Evolutionary conservation across 805 yeast genomes (phyloP).

Genomic region (Debaryomyces tyrocola): DNA sequence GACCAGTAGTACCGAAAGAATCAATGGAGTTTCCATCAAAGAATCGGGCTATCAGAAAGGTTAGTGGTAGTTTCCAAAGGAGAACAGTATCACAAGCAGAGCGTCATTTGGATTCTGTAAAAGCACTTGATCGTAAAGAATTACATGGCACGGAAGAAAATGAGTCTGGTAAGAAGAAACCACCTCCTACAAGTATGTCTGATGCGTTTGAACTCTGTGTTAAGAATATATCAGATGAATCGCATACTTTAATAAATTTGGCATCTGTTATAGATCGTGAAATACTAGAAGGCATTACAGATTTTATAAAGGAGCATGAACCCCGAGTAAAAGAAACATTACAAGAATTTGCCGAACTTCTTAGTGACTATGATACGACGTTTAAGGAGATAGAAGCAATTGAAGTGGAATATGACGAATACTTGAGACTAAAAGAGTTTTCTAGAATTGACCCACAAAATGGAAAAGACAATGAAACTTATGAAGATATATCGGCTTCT

Average conservation of each 20-base stretch:
- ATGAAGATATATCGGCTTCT: neutral
- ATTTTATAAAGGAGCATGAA: conserved; percentile 36
- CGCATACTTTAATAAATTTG: conserved; percentile 20
- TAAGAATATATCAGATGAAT: conserved; percentile 21
- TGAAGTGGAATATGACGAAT: conserved; percentile 30
- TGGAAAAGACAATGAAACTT: neutral
- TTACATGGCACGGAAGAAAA: neutral
- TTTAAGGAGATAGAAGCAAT: conserved; percentile 27
- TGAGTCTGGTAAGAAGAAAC: neutral
- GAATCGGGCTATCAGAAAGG: neutral
- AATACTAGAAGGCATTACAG: conserved; percentile 33
- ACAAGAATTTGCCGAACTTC: conserved; percentile 20
- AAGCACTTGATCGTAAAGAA: conserved; percentile 3
- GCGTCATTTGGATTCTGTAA: neutral
- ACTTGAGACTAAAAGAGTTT: conserved; percentile 32
- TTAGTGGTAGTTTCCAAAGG: neutral
- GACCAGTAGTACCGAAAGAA: conserved; percentile 7
- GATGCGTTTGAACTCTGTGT: conserved; percentile 14
- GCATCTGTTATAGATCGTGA: conserved; percentile 35
- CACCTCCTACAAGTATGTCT: conserved; percentile 3
- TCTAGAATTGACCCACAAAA: conserved; percentile 8
- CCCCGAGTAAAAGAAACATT: conserved; percentile 27
- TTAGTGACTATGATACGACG: conserved; percentile 23
- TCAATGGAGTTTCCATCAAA: conserved; percentile 1
- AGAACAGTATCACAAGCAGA: conserved; percentile 2